phyloP scores from a whole-genome alignment of 2,329 filamentous ascomycete species.

The Fusarium haematococcum region DNA sequence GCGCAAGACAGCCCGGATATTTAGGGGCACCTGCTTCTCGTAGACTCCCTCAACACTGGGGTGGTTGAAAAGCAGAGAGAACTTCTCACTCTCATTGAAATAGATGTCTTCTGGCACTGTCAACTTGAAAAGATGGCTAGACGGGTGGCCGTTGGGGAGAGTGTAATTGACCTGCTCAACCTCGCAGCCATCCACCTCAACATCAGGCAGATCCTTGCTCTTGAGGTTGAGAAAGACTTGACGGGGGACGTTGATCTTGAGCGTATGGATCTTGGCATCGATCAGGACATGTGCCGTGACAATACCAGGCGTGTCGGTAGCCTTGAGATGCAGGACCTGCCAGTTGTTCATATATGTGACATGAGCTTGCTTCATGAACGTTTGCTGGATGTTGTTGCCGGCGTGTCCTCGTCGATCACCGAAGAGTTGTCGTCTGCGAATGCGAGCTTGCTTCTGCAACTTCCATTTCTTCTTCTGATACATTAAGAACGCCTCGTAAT shows the following conservation, averaged over 20 bases:
- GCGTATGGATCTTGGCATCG: slow-evolving; percentile 87
- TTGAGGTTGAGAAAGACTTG: slow-evolving; percentile 94
- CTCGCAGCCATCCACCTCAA: slow-evolving; percentile 85
- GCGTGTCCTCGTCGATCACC: slow-evolving; percentile 76
- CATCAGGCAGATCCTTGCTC: slow-evolving; percentile 85
- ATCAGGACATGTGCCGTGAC: slow-evolving; percentile 92
- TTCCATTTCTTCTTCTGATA: slow-evolving; percentile 99
- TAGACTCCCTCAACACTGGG: slow-evolving; percentile 97
- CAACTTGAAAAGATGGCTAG: slow-evolving; percentile 93
- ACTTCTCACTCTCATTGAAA: slow-evolving; percentile 84
- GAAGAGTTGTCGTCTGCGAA: slow-evolving; percentile 89
- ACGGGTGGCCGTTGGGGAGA: slow-evolving; percentile 93
- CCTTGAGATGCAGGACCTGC: slow-evolving; percentile 90
- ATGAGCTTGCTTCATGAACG: slow-evolving; percentile 93
- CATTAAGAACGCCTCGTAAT: slow-evolving; percentile 88
- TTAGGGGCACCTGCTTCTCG: slow-evolving; percentile 90
- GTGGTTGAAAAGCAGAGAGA: slow-evolving; percentile 87
- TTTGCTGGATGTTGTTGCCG: slow-evolving; percentile 70
- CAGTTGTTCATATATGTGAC: slow-evolving; percentile 91
- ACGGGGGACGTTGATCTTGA: slow-evolving; percentile 90
- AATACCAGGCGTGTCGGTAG: slow-evolving; percentile 86
- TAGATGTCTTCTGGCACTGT: slow-evolving; percentile 91
- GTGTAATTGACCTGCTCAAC: slow-evolving; percentile 96
- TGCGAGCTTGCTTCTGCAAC: slow-evolving; percentile 90
- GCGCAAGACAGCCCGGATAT: slow-evolving; percentile 86